Evolutionary conservation across 2,329 filamentous ascomycete species (phyloP), one percentile per base, ranked within the genome.

Genomic region (Penicillium sumatraense): DNA sequence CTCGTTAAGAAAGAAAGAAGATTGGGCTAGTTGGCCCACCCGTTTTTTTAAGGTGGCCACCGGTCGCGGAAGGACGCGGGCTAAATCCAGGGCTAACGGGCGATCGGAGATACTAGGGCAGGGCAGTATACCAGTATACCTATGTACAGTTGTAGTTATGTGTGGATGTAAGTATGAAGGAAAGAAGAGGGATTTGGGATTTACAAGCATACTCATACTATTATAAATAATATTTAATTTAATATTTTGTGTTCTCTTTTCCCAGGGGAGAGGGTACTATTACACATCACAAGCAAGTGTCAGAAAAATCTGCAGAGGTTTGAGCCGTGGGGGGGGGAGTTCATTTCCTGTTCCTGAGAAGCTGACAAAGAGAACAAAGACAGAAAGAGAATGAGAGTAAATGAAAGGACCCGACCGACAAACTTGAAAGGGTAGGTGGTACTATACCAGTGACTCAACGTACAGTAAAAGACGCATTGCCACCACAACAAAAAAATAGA

Each of bases 41-140:
- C 10, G 38, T 13, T 31, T n/a, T n/a, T 26, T 55, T 27, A 58
- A 60, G 51, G 49, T 57, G 48, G 36, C 24, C 38, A 38, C 45
- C 48, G 36, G 48, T 42, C 26, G 50, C 26, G 56, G 44, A 21
- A 50, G 51, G 47, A 54, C 27, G 20, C 50, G 31, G 33, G 29
- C 42, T 42, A 58, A 47, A 48, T 13, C 49, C 16, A 51, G n/a
- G 33, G 36, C 49, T 40, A 49, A 49, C 44, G 23, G 36, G 46
- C 53, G 51, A 59, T 57, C 51, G 45, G 46, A 45, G 29, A 35
- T 47, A 50, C 31, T 29, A 36, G 33, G 18, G 35, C 16, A 33
- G 44, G 41, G 48, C 47, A 51, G 26, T 36, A 45, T 49, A 48
- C 41, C n/a, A n/a, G n/a, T n/a, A n/a, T n/a, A n/a, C n/a, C n/a